Conservation (phyloP, 2,329 filamentous ascomycete genomes). For the Fusarium protoensiforme region DNA sequence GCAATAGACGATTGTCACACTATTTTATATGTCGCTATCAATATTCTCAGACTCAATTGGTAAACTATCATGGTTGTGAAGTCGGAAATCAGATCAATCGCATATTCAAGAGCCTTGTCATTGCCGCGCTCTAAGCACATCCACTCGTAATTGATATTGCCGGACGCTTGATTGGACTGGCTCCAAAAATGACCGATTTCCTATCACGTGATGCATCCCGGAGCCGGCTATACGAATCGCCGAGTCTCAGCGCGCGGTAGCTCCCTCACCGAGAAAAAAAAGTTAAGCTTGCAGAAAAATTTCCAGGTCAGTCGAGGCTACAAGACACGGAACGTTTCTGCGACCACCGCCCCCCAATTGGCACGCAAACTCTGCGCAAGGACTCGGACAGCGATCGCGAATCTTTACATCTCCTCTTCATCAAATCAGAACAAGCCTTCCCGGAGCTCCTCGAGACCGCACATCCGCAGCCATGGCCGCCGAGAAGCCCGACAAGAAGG, state of each 20-base stretch:
- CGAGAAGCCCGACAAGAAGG: constrained; percentile 62
- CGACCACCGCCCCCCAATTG: constrained; percentile 39
- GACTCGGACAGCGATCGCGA: constrained; percentile 22
- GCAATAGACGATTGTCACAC: constrained; percentile 50
- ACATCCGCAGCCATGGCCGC: constrained; percentile 55
- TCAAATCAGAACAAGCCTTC: constrained; percentile 2
- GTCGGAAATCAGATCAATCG: constrained; percentile 13
- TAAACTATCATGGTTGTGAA: background rate
- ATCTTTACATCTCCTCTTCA: background rate
- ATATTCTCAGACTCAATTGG: background rate
- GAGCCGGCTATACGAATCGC: constrained; percentile 48
- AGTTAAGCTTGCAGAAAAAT: constrained; percentile 46
- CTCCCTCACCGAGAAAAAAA: constrained; percentile 48
- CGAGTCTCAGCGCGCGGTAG: constrained; percentile 40
- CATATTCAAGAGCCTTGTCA: background rate
- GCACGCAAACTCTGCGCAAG: constrained; percentile 11
- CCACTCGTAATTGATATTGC: constrained; percentile 40
- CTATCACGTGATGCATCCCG: constrained; percentile 32
- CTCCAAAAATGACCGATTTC: background rate
- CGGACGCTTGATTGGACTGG: constrained; percentile 34
- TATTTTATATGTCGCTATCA: constrained; percentile 35
- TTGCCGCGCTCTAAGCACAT: background rate
- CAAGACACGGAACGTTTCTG: constrained; percentile 40
- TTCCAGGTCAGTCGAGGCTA: constrained; percentile 44
- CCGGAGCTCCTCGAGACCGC: constrained; percentile 19